phyloP scores from a whole-genome alignment of 2,329 filamentous ascomycete genomes.

The Beauveria sp. region DNA sequence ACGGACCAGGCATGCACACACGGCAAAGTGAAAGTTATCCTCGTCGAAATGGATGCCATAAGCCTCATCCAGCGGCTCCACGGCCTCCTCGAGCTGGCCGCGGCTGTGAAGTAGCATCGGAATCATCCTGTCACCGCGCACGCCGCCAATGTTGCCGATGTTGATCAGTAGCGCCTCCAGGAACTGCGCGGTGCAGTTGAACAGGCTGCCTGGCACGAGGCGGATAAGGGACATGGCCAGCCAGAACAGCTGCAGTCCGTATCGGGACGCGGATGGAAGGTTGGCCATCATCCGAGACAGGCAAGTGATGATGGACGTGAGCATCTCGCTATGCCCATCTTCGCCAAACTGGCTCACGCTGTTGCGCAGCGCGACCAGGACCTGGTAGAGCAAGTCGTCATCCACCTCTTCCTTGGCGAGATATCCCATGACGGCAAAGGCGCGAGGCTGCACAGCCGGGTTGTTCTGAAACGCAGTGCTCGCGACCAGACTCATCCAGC shows the following conservation, averaged over 20 bases:
- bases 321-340: conserved; percentile 58
- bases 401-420: conserved; percentile 64
- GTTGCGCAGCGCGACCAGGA: conserved; percentile 58
- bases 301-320: conserved; percentile 58
- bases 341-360: conserved; percentile 59
- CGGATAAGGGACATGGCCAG: conserved; percentile 59
- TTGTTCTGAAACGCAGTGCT: conserved; percentile 69
- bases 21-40: conserved; percentile 60
- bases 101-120: conserved; percentile 54
- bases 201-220: conserved; percentile 53
- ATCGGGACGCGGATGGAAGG: conserved; percentile 57
- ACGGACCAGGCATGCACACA: conserved; percentile 56
- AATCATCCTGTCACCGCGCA: conserved; percentile 52
- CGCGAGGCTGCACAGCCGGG: conserved; percentile 60
- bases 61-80: conserved; percentile 53
- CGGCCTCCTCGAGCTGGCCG: conserved; percentile 52
- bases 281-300: conserved; percentile 66
- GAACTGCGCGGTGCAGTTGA: conserved; percentile 59
- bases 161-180: conserved; percentile 58
- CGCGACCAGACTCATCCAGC: conserved; percentile 67
- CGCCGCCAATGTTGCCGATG: conserved; percentile 52
- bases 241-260: conserved; percentile 64
- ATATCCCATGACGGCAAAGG: conserved; percentile 65
- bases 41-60: conserved; percentile 58
- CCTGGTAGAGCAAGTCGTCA: conserved; percentile 63